Conservation (phyloP, 2,329 filamentous ascomycete species). For the Laburnicola sp. region DNA sequence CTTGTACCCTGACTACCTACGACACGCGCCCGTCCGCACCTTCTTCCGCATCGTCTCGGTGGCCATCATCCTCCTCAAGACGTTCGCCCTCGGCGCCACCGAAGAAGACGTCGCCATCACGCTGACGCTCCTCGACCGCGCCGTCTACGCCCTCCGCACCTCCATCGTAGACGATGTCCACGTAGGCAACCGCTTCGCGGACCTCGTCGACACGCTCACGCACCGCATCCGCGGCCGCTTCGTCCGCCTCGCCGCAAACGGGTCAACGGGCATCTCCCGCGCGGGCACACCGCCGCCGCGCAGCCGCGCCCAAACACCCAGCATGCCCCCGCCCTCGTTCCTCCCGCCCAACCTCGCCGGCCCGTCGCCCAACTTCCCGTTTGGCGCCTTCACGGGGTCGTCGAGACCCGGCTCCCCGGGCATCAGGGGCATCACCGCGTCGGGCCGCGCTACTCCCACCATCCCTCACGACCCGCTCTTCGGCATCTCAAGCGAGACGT, state of each 20-base stretch:
- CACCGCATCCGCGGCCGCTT: constrained; percentile 74
- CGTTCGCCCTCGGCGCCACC: constrained; percentile 78
- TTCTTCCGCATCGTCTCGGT: constrained; percentile 87
- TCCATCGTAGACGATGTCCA: constrained; percentile 86
- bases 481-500: constrained; percentile 51
- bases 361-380: constrained; percentile 20
- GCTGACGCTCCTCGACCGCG: constrained; percentile 73
- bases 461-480: constrained; percentile 39
- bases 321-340: constrained; percentile 36
- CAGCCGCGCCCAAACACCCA: constrained; percentile 29
- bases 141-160: constrained; percentile 72
- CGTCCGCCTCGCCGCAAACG: constrained; percentile 59
- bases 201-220: constrained; percentile 77
- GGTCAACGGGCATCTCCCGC: constrained; percentile 47
- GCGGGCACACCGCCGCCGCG: constrained; percentile 30
- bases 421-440: constrained; percentile 28
- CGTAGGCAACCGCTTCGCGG: constrained; percentile 80
- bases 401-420: constrained; percentile 33
- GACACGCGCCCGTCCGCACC: constrained; percentile 79
- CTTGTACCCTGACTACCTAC: constrained; percentile 74
- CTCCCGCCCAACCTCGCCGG: constrained; percentile 16
- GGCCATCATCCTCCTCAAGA: constrained; percentile 82
- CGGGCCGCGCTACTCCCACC: constrained; percentile 40
- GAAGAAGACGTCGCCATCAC: constrained; percentile 77
- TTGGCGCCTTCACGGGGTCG: constrained; percentile 21